phyloP scores from a whole-genome alignment of 495 filamentous ascomycete species.

The Hypoxylon rickii region DNA sequence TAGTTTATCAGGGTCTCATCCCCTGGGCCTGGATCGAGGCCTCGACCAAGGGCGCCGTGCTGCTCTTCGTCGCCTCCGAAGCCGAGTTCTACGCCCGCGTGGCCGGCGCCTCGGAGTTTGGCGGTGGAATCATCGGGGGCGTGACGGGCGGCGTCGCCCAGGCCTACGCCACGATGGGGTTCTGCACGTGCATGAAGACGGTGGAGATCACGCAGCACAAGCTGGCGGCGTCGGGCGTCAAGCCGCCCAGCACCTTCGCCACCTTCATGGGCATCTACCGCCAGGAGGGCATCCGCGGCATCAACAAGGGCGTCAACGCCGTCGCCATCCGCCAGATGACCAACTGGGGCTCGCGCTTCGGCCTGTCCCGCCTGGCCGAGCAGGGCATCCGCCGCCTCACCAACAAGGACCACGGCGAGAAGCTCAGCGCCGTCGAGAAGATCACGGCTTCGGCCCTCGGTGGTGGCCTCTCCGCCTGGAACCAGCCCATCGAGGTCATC shows the following conservation, averaged over 20 bases:
- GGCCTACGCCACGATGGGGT: constrained; percentile 99
- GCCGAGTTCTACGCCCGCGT: constrained; percentile 88
- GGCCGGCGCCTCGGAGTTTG: constrained; percentile 83
- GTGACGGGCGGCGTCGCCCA: constrained; percentile 95
- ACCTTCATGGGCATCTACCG: constrained; percentile 98
- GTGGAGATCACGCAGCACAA: constrained; percentile 99
- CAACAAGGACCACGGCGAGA: constrained; percentile 77
- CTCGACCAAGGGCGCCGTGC: constrained; percentile 97
- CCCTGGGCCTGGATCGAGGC: constrained; percentile 99
- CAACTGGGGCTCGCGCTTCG: constrained; percentile 98
- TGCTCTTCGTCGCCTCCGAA: constrained; percentile 98
- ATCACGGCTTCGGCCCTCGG: constrained; percentile 84
- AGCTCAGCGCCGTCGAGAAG: constrained; percentile 82
- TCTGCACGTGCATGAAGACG: constrained; percentile 99
- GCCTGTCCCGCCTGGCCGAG: constrained; percentile 88
- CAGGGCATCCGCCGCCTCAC: constrained; percentile 80
- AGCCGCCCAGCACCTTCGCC: constrained; percentile 83
- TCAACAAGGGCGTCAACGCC: constrained; percentile 98
- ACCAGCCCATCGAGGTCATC: constrained; percentile 99
- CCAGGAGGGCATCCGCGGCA: constrained; percentile 90
- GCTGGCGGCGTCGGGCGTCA: constrained; percentile 78
- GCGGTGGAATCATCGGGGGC: constrained; percentile 85
- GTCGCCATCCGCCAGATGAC: constrained; percentile 98
- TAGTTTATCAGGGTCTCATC: constrained; percentile 99
- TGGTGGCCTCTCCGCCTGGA: constrained; percentile 95